Evolutionary conservation across 106 monocot genomes (phyloP), one percentile per base, ranked within the genome.

Genomic region (Phalaenopsis aphrodite): DNA sequence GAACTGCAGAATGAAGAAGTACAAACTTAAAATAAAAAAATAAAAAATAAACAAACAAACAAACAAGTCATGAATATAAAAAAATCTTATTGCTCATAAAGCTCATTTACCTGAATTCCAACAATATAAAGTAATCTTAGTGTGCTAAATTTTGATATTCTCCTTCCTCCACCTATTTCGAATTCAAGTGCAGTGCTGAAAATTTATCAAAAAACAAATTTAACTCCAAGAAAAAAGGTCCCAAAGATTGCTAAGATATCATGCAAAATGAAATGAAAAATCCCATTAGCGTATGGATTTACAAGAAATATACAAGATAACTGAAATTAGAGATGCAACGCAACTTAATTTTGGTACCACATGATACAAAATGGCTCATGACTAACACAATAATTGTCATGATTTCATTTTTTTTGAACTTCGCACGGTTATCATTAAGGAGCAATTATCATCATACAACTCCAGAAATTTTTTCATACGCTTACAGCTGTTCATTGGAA

Each of bases 101-200:
- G 75, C 77, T 76, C 36, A 68, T 64, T 78, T 78, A 97, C 97
- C 94, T 94, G 94, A 81, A 97, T 89, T 78, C 97, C 97, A 83
- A 97, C 79, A 72, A 42, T 89, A 79, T 97, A 97, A 39, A 94
- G 65, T 87, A 94, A 85, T 75, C 94, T 85, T 52, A 92, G 85
- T 49, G 86, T 89, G 78, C 94, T 98, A 72, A 89, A 92, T 43
- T 98, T 84, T 41, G 97, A 97, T 83, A 97, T 97, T 71, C 80
- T 86, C 84, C 97, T 90, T 72, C 97, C 97, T 79, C 94, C 91
- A 2, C 94, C 98, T 85, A 99, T 87, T 88, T 99, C 98, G 76
- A 99, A 84, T 83, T 97, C 92, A 81, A 94, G 83, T 79, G 92
- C 86, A 82, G 88, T 90, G 81, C 94, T 97, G 92, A 74, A 87